Conservation (phyloP, 2,329 filamentous ascomycete genomes). For the Myriosclerotinia curreyana region DNA sequence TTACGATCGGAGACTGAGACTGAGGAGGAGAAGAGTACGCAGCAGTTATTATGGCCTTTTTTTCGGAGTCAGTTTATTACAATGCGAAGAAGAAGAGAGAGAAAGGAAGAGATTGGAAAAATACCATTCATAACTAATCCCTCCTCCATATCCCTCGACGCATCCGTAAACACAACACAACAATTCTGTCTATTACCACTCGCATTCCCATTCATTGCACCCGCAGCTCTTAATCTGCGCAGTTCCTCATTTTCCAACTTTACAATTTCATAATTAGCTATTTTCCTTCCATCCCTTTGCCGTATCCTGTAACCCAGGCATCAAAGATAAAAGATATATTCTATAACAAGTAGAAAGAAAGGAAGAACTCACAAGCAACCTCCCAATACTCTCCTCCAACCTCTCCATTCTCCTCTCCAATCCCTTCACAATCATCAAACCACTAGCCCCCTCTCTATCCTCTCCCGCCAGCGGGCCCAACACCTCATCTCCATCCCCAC, state of each 20-base stretch:
- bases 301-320: background rate
- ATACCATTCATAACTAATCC: conserved; percentile 9
- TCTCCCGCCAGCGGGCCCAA: too few relatives aligned
- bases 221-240: background rate
- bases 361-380: conserved; percentile 27
- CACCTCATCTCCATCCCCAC: conserved; percentile 18
- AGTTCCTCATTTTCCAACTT: conserved; percentile 19
- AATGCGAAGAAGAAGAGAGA: too few relatives aligned
- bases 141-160: conserved; percentile 30
- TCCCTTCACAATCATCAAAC: conserved; percentile 28
- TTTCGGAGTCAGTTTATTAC: too few relatives aligned
- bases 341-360: background rate
- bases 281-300: too few relatives aligned
- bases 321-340: background rate
- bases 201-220: background rate
- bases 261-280: background rate
- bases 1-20: background rate
- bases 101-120: background rate
- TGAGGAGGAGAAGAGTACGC: conserved; percentile 24
- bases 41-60: conserved; percentile 31
- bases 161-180: conserved; percentile 34
- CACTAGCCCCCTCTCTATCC: conserved; percentile 22
- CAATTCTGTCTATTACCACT: conserved; percentile 27
- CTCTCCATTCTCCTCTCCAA: conserved; percentile 34
- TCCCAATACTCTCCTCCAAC: conserved; percentile 35